Percentiles rank a stretch among this genome's conserved stretches.
phyloP scores from a whole-genome alignment of 108 stramenopile genomes.

The Epithemia pelagica region DNA sequence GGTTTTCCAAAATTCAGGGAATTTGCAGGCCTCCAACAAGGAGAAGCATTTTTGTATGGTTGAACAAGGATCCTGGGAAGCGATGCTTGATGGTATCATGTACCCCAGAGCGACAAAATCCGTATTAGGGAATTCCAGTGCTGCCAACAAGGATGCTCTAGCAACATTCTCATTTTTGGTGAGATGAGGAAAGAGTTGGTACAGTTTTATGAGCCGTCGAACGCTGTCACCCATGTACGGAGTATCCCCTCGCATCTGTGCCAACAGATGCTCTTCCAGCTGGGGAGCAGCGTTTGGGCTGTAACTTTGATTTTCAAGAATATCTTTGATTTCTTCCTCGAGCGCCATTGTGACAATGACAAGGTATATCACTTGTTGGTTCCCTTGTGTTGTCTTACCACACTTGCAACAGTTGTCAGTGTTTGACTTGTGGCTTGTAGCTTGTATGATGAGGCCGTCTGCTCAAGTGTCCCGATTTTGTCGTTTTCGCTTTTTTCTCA shows the following conservation, averaged over 20 bases:
- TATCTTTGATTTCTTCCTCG: background rate
- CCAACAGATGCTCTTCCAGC: constrained; percentile 67
- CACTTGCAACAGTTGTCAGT: no score
- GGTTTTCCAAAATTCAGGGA: constrained; percentile 67
- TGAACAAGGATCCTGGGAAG: constrained; percentile 51
- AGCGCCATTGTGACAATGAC: background rate
- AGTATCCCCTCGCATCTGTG: constrained; percentile 57
- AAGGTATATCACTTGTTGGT: no score
- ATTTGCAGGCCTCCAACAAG: constrained; percentile 66
- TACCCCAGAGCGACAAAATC: constrained; percentile 66
- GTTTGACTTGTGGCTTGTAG: no score
- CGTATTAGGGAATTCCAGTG: constrained; percentile 51
- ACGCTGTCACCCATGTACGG: constrained; percentile 78
- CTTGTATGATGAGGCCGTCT: no score
- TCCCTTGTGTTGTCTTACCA: no score
- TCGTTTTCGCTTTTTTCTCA: no score
- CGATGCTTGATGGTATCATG: constrained; percentile 61
- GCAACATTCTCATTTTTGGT: constrained; percentile 27
- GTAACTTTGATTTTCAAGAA: background rate
- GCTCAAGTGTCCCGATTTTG: no score
- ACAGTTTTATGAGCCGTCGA: constrained; percentile 64
- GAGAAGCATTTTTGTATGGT: constrained; percentile 48
- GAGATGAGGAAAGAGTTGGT: constrained; percentile 64
- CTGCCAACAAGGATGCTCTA: constrained; percentile 38
- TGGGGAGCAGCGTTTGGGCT: constrained; percentile 1